A percentile compares a stretch with the other conserved stretches of the same genome.
Evolutionary conservation across 2,329 filamentous ascomycete genomes (phyloP).

Genomic region (Xylariaceae sp.): DNA sequence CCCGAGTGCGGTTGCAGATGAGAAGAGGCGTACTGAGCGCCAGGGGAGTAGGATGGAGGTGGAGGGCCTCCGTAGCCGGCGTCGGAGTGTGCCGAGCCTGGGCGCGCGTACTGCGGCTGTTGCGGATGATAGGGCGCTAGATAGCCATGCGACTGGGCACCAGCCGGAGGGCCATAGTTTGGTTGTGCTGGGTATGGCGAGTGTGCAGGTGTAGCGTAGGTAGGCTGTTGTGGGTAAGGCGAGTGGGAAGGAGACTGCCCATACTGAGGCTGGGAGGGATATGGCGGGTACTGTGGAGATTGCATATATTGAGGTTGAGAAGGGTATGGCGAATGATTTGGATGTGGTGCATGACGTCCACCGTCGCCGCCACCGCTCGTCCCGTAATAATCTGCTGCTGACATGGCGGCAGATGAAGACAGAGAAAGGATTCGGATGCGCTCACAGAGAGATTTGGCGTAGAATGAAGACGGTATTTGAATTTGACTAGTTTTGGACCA

Average conservation of each 20-base stretch:
- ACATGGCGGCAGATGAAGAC: slow-evolving; percentile 24
- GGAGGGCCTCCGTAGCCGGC: not conserved
- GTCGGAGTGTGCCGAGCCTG: slow-evolving; percentile 27
- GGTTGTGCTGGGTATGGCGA: slow-evolving; percentile 22
- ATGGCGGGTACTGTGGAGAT: not conserved
- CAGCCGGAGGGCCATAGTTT: slow-evolving; percentile 18
- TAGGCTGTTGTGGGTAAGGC: slow-evolving; percentile 18
- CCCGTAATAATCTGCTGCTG: slow-evolving; percentile 29
- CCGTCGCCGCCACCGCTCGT: slow-evolving; percentile 18
- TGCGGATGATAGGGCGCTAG: slow-evolving; percentile 20
- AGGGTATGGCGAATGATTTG: slow-evolving; percentile 18
- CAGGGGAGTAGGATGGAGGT: too few species aligned
- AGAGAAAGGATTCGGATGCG: too few species aligned
- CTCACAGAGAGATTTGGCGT: too few species aligned
- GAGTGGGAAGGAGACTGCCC: slow-evolving; percentile 15
- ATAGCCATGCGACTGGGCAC: slow-evolving; percentile 19
- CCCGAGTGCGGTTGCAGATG: slow-evolving; percentile 11
- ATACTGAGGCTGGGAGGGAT: too few species aligned
- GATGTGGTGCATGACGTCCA: slow-evolving; percentile 13
- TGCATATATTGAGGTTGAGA: slow-evolving; percentile 20
- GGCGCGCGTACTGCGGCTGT: slow-evolving; percentile 25
- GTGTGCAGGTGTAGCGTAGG: slow-evolving; percentile 13
- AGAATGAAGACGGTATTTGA: too few species aligned
- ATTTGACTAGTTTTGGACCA: too few species aligned
- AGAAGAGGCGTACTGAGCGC: too few species aligned